Conservation (phyloP, 208 protist species). For the Trypanosoma theileri region DNA sequence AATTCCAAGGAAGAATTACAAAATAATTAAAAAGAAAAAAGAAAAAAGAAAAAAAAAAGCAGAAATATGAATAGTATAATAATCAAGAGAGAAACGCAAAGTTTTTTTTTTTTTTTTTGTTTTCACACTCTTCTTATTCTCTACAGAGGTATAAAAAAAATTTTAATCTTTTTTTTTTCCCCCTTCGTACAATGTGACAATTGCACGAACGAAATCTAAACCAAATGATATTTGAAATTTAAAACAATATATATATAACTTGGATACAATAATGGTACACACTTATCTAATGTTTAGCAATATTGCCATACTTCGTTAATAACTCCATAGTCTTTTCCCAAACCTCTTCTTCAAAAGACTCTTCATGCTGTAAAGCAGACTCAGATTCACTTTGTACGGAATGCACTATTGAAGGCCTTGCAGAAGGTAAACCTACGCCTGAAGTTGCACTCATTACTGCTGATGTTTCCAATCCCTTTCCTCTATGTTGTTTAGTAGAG, state of each 20-base stretch:
- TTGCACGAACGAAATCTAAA: too few relatives aligned
- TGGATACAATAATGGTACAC: background rate
- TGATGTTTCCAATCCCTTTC: too few relatives aligned
- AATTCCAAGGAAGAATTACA: constrained; percentile 3
- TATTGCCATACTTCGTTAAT: constrained; percentile 38
- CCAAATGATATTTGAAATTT: too few relatives aligned
- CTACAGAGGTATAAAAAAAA: too few relatives aligned
- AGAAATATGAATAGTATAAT: background rate
- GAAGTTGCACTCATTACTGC: background rate
- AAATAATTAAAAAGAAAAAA: constrained; percentile 24
- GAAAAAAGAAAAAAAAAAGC: constrained; percentile 11
- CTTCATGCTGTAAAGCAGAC: background rate
- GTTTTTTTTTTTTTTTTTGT: too few relatives aligned
- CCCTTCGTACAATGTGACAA: too few relatives aligned
- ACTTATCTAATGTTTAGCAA: constrained; percentile 9
- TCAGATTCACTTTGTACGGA: background rate
- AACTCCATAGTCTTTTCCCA: constrained; percentile 52
- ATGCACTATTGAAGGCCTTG: background rate
- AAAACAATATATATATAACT: too few relatives aligned
- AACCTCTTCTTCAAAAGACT: constrained; percentile 43
- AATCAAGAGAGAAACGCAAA: background rate
- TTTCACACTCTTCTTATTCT: too few relatives aligned
- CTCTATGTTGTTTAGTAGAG: background rate
- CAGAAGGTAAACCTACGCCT: background rate
- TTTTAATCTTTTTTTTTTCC: too few relatives aligned